Base-by-base conservation (phyloP, 345 rosid species). In the Rhodamnia argentea region DNA sequence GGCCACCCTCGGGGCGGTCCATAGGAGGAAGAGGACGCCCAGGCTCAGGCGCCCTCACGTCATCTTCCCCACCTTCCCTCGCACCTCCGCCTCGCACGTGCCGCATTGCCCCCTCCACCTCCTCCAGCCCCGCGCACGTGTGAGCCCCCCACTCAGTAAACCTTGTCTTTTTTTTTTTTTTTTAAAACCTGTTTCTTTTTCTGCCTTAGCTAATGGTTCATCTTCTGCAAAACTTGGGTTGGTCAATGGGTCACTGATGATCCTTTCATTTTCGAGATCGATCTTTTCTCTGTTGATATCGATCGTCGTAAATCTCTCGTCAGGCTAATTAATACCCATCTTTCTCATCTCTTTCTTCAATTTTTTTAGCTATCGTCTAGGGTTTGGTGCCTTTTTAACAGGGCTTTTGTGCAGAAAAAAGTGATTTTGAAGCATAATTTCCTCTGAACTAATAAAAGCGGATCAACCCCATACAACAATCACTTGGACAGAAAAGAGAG, bases 11-110 rank as follows among this genome's bases (percentile, higher is more conserved):
- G 89, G 93, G 83, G 95, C 94, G 86, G 93, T 95, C 82, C 90
- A 91, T 94, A 92, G 84, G 84, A 6, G 91, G 96, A 95, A 94
- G 93, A 94, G 95, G 91, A 95, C 94, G 96, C 94, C 96, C 24
- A 91, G 99, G 91, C 98, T 91, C 92, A 96, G 97, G 90, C 90
- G 96, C 83, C 91, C 96, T 75, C 86, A 92, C 90, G 87, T 90
- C 90, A 91, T 81, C 84, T 90, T 91, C 82, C 92, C 93, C 87
- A 86, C 92, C 59, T 85, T 87, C 53, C 60, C 90, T 84, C 74
- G 89, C 74, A 55, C 88, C 84, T 10, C 83, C 52, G 13, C 83
- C 83, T 88, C 91, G 89, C 94, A 91, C 92, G 92, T 92, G 95
- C 94, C 91, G 52, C 92, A 52, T 7, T 54, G 83, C 89, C 86